Percentiles rank a stretch among this genome's conserved stretches.
Conservation (phyloP, 345 rosid genomes). For the Boechera divaricarpa region DNA sequence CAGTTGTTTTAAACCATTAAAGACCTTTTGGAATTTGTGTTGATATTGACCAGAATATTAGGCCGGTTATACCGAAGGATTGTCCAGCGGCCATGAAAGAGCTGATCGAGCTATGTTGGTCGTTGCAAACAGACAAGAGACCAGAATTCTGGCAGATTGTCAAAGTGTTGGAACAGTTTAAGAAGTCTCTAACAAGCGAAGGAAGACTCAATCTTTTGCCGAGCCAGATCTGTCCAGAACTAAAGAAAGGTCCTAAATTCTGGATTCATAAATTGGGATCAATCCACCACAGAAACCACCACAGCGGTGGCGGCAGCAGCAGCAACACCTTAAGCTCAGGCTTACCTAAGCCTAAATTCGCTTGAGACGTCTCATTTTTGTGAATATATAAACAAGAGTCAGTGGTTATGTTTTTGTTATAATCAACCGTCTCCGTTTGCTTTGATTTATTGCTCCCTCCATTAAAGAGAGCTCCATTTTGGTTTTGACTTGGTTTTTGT, state of each 20-base stretch:
- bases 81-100: conserved; percentile 71
- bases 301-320: conserved; percentile 2
- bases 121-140: conserved; percentile 70
- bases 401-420: conserved; percentile 33
- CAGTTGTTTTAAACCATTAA: not conserved
- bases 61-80: conserved; percentile 62
- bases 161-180: conserved; percentile 74
- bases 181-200: conserved; percentile 51
- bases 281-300: conserved; percentile 2
- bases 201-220: conserved; percentile 60
- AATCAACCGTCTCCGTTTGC: conserved; percentile 31
- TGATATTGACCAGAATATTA: conserved; percentile 55
- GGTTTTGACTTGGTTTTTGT: conserved; percentile 13
- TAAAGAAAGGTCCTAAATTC: conserved; percentile 60
- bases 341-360: conserved; percentile 60
- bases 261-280: conserved; percentile 68
- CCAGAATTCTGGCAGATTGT: conserved; percentile 86
- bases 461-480: not conserved
- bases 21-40: not conserved
- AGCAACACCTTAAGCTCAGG: conserved; percentile 37
- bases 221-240: conserved; percentile 59
- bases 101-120: conserved; percentile 84
- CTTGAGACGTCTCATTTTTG: conserved; percentile 19
- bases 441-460: not conserved
- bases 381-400: conserved; percentile 3